A percentile compares a stretch with the other conserved stretches of the same genome.
These are phyloP conservation scores for Flaveria trinervia DNA, from an alignment of 129 eudicot species.

Conservation along the genomic window DNA sequence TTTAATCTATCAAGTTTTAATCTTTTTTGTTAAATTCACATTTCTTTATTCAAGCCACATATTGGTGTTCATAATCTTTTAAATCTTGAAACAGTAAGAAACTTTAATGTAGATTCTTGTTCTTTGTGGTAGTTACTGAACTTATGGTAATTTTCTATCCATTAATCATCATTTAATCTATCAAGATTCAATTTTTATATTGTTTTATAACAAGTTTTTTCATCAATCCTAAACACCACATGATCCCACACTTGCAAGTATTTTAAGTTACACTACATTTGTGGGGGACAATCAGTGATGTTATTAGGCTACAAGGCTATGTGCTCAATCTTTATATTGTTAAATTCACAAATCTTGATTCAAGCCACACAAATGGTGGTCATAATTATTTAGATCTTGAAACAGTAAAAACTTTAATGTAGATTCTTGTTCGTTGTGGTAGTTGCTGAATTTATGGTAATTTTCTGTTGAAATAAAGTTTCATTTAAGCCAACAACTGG, in stretches of 20 bases:
- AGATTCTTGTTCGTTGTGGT: constrained; percentile 11
- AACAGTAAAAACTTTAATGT: constrained; percentile 16
- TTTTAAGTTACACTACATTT: too few relatives aligned
- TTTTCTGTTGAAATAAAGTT: not conserved
- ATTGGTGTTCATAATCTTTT: constrained; percentile 17
- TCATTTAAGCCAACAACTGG: constrained; percentile 1
- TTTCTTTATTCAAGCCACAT: not conserved
- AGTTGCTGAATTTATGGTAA: constrained; percentile 12
- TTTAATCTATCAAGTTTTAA: constrained; percentile 14
- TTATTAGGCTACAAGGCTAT: too few relatives aligned
- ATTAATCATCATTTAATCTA: not conserved
- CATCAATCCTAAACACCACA: too few relatives aligned
- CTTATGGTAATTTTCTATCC: not conserved
- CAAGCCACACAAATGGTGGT: constrained; percentile 10
- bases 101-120: constrained; percentile 20
- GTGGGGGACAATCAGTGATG: too few relatives aligned
- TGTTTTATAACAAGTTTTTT: not conserved
- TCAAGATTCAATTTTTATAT: constrained; percentile 15
- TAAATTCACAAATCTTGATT: not conserved
- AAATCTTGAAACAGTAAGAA: constrained; percentile 20
- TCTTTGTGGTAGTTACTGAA: constrained; percentile 3
- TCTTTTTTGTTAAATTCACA: constrained; percentile 1
- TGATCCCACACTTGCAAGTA: too few relatives aligned
- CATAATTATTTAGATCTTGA: constrained; percentile 13
- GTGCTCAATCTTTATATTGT: constrained; percentile 8